phyloP scores from a whole-genome alignment of 2,329 filamentous ascomycete species.

The Pestalotiopsis sp. region DNA sequence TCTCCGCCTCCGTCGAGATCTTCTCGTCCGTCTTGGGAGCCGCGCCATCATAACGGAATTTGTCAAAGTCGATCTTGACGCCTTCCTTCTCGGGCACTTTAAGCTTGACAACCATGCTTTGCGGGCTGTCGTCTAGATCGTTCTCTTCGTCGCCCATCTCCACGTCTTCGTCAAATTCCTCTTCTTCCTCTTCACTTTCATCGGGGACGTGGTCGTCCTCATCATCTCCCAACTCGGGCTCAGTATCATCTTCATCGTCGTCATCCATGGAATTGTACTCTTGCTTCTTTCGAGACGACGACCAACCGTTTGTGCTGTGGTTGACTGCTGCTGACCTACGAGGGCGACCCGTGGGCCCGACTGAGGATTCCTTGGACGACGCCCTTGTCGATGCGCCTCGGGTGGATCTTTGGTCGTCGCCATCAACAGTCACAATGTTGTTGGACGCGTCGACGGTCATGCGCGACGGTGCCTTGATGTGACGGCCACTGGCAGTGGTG shows the following conservation, averaged over 20 bases:
- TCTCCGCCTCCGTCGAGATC: background rate
- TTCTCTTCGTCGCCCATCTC: slow-evolving; percentile 60
- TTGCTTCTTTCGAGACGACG: slow-evolving; percentile 43
- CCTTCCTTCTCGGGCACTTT: slow-evolving; percentile 47
- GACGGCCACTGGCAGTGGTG: slow-evolving; percentile 84
- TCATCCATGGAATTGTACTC: slow-evolving; percentile 59
- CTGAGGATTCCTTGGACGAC: slow-evolving; percentile 40
- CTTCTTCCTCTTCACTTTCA: slow-evolving; percentile 50
- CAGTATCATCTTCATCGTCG: slow-evolving; percentile 42
- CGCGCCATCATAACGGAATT: slow-evolving; percentile 31
- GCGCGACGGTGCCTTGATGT: slow-evolving; percentile 72
- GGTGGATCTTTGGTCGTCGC: slow-evolving; percentile 31
- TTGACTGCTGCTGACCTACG: slow-evolving; percentile 53
- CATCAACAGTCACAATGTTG: slow-evolving; percentile 48
- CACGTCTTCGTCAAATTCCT: slow-evolving; percentile 60
- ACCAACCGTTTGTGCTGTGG: slow-evolving; percentile 54
- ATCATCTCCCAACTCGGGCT: slow-evolving; percentile 63
- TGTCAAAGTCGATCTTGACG: slow-evolving; percentile 33
- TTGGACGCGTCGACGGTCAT: slow-evolving; percentile 63
- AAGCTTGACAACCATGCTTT: slow-evolving; percentile 77
- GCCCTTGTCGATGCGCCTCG: slow-evolving; percentile 18
- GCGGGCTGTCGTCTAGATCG: slow-evolving; percentile 46
- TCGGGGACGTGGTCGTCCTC: slow-evolving; percentile 69
- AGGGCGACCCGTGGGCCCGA: slow-evolving; percentile 51
- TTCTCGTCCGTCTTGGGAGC: slow-evolving; percentile 22